Percentiles rank a stretch among this genome's conserved stretches.
These are phyloP conservation scores for Sporothrix humicola DNA, from an alignment of 2,329 filamentous ascomycete genomes.

Conservation along the genomic window DNA sequence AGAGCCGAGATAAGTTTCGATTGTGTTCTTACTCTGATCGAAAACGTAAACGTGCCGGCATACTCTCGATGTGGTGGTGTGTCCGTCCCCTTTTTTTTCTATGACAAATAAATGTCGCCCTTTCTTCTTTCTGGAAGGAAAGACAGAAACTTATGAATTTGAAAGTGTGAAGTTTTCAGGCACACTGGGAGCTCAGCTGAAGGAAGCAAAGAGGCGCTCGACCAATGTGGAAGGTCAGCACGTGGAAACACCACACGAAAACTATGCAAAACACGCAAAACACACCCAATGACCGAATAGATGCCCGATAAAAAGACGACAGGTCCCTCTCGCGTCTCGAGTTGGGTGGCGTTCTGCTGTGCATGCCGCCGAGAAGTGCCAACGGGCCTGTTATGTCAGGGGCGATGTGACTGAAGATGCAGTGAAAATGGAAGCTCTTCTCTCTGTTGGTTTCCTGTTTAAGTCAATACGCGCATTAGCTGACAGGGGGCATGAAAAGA, in stretches of 20 bases:
- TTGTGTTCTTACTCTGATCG: not conserved
- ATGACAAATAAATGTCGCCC: too few species aligned
- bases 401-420: not conserved
- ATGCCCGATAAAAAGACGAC: not conserved
- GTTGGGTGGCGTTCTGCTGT: not conserved
- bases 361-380: not conserved
- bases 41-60: too few species aligned
- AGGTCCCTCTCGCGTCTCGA: not conserved
- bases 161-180: not conserved
- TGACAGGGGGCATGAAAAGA: not conserved
- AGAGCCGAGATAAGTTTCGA: not conserved
- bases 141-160: not conserved
- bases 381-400: not conserved
- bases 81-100: not conserved
- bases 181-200: not conserved
- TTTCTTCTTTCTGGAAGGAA: not conserved
- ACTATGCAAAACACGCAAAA: not conserved
- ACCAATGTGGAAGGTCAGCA: conserved; percentile 9
- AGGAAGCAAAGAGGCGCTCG: not conserved
- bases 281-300: not conserved
- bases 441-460: not conserved
- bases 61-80: too few species aligned
- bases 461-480: not conserved
- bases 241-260: not conserved
- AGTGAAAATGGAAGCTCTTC: not conserved